Evolutionary conservation across 2,329 filamentous ascomycete genomes (phyloP), one percentile per base, ranked within the genome.

Genomic region (Aspergillus costaricaensis): DNA sequence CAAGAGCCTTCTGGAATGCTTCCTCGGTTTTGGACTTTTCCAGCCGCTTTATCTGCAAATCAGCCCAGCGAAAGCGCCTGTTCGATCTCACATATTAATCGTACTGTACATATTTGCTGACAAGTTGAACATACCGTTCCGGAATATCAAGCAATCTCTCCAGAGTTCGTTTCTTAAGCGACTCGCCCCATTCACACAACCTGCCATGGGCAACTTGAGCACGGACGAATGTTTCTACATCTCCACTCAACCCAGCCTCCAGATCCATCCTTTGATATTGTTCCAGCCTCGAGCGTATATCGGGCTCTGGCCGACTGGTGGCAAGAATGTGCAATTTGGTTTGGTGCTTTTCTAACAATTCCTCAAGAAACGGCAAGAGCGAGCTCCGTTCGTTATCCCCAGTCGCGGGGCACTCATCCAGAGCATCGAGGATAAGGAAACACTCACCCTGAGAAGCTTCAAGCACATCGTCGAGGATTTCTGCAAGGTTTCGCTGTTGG

Each of bases 51-150:
- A 58, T 58, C 10, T 58, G 55, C 7, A 58, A 12, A 36, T 58
- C 47, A 21, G 55, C 47, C 55, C 55, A 58, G 36, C 36, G 55
- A 44, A 58, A 58, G 21, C 55, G 55, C 25, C 55, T 58, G 48
- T 9, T 49, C 43, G 15, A 39, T 49, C 27, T 23, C 25, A 15
- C 2, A 14, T 52, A 36, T 58, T n/a, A 57, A 49, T 17, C 14
- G 23, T n/a, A n/a, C 25, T 50, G 21, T 57, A 23, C 8, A 32
- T 51, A 43, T 12, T 14, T 10, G 6, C 23, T 19, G 19, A 43
- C 8, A 6, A 30, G 23, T 17, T 14, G 7, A 21, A 19, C 47
- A 47, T 51, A 58, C 47, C 55, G 32, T 44, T 58, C 48, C n/a
- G 30, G 15, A 21, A 41, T 58, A 14, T 58, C 36, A 7, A 58